A percentile compares a stretch with the other conserved stretches of the same genome.
Conservation (phyloP, 164 flowering plant genomes). For the Magnolia kwangsiensis region DNA sequence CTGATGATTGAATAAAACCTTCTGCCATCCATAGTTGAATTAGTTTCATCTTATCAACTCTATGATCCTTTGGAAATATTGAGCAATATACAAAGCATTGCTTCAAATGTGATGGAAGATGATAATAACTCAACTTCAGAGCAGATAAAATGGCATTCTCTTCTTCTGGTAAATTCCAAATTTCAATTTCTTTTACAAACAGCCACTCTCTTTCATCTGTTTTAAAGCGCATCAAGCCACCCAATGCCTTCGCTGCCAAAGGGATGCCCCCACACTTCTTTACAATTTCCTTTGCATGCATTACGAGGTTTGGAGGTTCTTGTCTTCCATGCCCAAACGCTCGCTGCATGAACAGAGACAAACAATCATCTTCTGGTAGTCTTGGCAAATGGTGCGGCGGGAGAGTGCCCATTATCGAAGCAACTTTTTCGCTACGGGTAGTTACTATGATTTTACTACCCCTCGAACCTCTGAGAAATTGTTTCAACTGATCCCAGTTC, state of each 20-base stretch:
- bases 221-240: neutral
- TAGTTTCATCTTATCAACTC: conserved; percentile 5
- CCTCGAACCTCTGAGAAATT: too few species aligned
- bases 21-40: conserved; percentile 19
- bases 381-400: neutral
- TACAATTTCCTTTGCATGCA: too few species aligned
- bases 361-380: conserved; percentile 14
- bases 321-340: neutral
- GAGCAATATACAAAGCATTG: conserved; percentile 20
- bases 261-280: neutral
- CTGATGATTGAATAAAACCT: conserved; percentile 7
- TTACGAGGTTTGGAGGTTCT: neutral
- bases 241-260: conserved; percentile 12
- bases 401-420: neutral
- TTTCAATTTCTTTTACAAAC: too few species aligned
- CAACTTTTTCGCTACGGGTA: too few species aligned
- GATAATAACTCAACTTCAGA: conserved; percentile 13
- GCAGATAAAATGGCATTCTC: conserved; percentile 11
- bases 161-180: neutral
- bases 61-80: conserved; percentile 15
- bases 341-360: conserved; percentile 2
- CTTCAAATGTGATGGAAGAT: conserved; percentile 18
- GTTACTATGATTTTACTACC: too few species aligned
- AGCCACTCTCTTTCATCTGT: too few species aligned
- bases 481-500: too few species aligned